A percentile compares a stretch with the other conserved stretches of the same genome.
Conservation (phyloP, 129 eudicot species). For the Saposhnikovia divaricata region DNA sequence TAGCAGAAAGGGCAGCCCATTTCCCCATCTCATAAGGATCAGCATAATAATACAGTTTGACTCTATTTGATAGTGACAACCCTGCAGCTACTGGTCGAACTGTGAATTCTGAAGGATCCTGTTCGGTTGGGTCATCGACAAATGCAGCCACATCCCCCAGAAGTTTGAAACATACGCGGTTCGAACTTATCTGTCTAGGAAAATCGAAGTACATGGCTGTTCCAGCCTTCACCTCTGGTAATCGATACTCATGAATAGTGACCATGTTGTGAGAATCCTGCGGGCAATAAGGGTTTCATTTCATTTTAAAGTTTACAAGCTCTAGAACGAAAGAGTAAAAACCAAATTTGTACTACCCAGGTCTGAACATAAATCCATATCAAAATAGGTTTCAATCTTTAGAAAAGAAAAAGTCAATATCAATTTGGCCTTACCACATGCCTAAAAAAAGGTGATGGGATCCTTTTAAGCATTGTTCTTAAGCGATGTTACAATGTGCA, state of each 20-base stretch:
- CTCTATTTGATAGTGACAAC: conserved; percentile 56
- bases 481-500: neutral
- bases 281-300: neutral
- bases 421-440: neutral
- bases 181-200: conserved; percentile 57
- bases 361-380: neutral
- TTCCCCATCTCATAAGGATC: conserved; percentile 93
- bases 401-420: neutral
- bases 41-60: conserved; percentile 71
- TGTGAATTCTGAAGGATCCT: conserved; percentile 51
- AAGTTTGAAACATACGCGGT: conserved; percentile 58
- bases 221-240: conserved; percentile 80
- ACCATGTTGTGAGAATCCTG: conserved; percentile 76
- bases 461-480: neutral
- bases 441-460: neutral
- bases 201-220: conserved; percentile 90
- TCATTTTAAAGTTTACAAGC: neutral
- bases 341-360: neutral
- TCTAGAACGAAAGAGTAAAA: neutral
- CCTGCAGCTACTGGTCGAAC: conserved; percentile 54
- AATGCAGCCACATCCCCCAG: conserved; percentile 77
- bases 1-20: conserved; percentile 84
- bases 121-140: conserved; percentile 77
- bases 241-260: conserved; percentile 63
- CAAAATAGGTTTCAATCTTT: neutral